phyloP scores from a whole-genome alignment of 225 moss, liverwort and hornwort genomes.

The Pseudoscleropodium purum region DNA sequence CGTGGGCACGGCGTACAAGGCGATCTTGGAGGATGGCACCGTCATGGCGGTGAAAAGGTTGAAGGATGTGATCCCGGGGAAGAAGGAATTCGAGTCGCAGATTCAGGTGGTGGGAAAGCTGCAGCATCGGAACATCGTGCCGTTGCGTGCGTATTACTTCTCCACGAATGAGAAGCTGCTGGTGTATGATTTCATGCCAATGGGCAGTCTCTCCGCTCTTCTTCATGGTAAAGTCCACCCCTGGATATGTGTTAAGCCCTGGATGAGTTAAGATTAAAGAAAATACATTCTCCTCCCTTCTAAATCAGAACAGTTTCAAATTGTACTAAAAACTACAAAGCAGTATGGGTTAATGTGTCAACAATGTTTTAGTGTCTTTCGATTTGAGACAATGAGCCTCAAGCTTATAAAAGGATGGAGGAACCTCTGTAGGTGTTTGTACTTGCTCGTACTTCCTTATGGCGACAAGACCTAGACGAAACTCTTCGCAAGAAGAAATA shows the following conservation, averaged over 20 bases:
- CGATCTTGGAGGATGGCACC: constrained; percentile 58
- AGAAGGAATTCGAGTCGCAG: constrained; percentile 64
- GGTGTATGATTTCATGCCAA: constrained; percentile 68
- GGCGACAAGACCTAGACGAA: neutral
- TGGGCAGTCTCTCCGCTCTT: constrained; percentile 60
- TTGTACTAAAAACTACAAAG: neutral
- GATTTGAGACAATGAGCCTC: neutral
- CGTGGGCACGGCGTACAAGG: constrained; percentile 86
- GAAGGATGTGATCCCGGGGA: constrained; percentile 44
- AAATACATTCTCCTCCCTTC: too few relatives aligned
- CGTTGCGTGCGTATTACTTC: constrained; percentile 68
- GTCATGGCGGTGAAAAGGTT: constrained; percentile 72
- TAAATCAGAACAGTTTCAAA: neutral
- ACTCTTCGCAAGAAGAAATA: neutral
- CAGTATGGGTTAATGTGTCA: neutral
- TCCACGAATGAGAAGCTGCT: constrained; percentile 74
- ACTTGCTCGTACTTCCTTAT: neutral
- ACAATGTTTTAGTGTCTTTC: neutral
- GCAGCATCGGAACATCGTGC: constrained; percentile 61
- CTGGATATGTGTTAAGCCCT: neutral
- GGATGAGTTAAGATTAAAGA: neutral
- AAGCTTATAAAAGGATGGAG: neutral
- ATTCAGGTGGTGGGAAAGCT: constrained; percentile 58
- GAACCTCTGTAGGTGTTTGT: neutral
- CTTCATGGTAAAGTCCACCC: constrained; percentile 49